Base-by-base conservation (phyloP, 768 basidiomycete species). In the Russula griseocarnosa region DNA sequence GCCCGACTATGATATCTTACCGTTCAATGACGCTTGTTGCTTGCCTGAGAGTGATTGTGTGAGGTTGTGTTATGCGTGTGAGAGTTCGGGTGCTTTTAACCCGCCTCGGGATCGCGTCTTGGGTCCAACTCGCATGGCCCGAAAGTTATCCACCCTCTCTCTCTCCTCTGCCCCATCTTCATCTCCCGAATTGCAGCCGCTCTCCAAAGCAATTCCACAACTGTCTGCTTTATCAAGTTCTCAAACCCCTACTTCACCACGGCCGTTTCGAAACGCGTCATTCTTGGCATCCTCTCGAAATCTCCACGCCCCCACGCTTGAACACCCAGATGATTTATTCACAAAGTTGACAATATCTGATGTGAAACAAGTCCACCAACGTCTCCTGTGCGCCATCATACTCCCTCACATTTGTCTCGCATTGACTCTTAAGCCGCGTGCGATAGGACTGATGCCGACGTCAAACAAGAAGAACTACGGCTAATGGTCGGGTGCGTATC, bases 401-500 rank as follows among this genome's bases (percentile, higher is more conserved):
- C 36, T 42, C 9, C 22, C n/a, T 24, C 44, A n/a, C 26, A n/a
- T 18, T 28, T 6, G 16, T 42, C 22, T 30, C 34, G 34, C 26
- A n/a, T 55, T 53, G 28, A 54, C 64, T 60, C 54, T 36, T 58
- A 46, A 42, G 40, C 50, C 38, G 26, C 47, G 18, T 59, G 55
- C 26, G 66, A 60, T 38, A 57, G 66, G 57, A 30, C 61, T 55
- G 92, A 93, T 76, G 92, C 91, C 0, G 89, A 92, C 71, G 86
- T 85, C 50, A 93, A 94, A 74, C 88, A 92, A 70, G 89, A 93
- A 72, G 92, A 94, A 71, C 81, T 94, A 50, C 82, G 92, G 70
- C 79, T 90, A 51, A 94, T 93, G 92, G 92, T 94, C 76, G 92
- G 92, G 92, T 94, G 78, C 83, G 92, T 86, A 67, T 49, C 63